These are phyloP conservation scores for Globomyces sp. DNA, from an alignment of 371 early-diverging fungal genomes.

Conservation along the genomic window DNA sequence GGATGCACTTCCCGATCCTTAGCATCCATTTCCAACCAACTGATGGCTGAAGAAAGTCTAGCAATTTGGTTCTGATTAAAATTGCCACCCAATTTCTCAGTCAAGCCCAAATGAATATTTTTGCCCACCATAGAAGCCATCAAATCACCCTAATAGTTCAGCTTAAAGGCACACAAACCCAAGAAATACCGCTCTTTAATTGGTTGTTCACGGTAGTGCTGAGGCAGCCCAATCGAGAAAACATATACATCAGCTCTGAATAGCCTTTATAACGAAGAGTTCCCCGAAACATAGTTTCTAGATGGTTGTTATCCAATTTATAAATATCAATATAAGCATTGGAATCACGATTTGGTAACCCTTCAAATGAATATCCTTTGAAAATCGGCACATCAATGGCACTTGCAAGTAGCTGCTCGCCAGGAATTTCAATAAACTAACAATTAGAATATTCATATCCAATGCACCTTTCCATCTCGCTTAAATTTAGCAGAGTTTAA, in stretches of 20 bases:
- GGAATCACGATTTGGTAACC: conserved; percentile 86
- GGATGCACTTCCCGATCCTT: not conserved
- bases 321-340: conserved; percentile 84
- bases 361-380: conserved; percentile 69
- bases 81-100: not conserved
- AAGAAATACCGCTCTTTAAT: not conserved
- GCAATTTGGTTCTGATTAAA: not conserved
- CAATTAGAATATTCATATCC: not conserved
- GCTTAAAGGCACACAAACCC: too few relatives aligned
- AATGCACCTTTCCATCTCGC: conserved; percentile 74
- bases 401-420: conserved; percentile 35
- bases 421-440: conserved; percentile 39
- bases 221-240: conserved; percentile 47
- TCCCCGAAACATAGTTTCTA: conserved; percentile 73
- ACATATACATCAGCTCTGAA: conserved; percentile 47
- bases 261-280: conserved; percentile 59
- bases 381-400: conserved; percentile 39
- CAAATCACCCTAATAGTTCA: not conserved
- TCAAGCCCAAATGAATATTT: not conserved
- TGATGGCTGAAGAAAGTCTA: conserved; percentile 5
- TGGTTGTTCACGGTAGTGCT: conserved; percentile 20
- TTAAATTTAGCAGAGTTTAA: conserved; percentile 89
- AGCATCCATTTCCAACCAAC: conserved; percentile 1
- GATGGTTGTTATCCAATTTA: conserved; percentile 28
- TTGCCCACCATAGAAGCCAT: not conserved